Evolutionary conservation across 2,329 filamentous ascomycete genomes (phyloP).

Genomic region (Aspergillus persii): DNA sequence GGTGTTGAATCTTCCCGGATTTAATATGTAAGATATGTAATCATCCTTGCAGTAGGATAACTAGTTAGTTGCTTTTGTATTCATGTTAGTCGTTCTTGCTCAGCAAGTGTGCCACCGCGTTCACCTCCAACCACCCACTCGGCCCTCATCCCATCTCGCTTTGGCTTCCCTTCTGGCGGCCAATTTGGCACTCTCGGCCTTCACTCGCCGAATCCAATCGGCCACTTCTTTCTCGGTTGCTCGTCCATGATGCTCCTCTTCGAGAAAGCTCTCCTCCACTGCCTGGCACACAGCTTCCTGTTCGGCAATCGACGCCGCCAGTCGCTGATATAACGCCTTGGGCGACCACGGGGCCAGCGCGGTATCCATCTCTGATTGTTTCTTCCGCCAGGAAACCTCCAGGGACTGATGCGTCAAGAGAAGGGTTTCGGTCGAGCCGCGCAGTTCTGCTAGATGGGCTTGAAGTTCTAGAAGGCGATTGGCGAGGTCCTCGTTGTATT

Average conservation of each 20-base stretch:
- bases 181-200: constrained; percentile 74
- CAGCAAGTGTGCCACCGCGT: background rate
- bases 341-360: constrained; percentile 83
- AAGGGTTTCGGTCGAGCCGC: constrained; percentile 72
- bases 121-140: constrained; percentile 91
- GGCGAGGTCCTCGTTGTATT: constrained; percentile 70
- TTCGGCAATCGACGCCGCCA: constrained; percentile 74
- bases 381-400: constrained; percentile 87
- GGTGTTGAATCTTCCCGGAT: background rate
- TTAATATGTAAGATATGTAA: background rate
- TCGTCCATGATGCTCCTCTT: constrained; percentile 52
- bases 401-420: constrained; percentile 80
- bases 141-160: constrained; percentile 91
- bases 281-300: constrained; percentile 78
- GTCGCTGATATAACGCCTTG: constrained; percentile 77
- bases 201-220: constrained; percentile 80
- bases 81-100: background rate
- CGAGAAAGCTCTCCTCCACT: constrained; percentile 90
- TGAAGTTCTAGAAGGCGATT: constrained; percentile 42
- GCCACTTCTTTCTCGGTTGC: constrained; percentile 77
- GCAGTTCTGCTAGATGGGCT: constrained; percentile 50
- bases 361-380: constrained; percentile 84
- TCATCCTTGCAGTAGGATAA: background rate
- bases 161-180: constrained; percentile 83
- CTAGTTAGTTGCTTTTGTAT: background rate